These are phyloP conservation scores for Jamesozyma spencerorum DNA, from an alignment of 805 yeast genomes.

Conservation along the genomic window DNA sequence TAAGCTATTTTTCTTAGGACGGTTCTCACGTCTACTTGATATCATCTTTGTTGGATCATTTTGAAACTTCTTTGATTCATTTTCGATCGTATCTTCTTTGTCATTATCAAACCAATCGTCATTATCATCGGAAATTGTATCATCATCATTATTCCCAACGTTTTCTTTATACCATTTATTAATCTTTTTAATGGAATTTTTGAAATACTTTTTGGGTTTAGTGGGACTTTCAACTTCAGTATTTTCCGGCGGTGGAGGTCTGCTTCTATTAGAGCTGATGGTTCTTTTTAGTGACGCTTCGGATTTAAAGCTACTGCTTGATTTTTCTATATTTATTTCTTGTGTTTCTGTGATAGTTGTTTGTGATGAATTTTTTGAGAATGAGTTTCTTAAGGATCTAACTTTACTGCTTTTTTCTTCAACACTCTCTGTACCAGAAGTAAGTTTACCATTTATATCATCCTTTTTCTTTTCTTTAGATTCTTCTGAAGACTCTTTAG, in stretches of 20 bases:
- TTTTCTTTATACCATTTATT: slow-evolving; percentile 56
- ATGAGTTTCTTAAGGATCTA: background rate
- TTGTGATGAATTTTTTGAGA: background rate
- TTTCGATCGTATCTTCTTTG: slow-evolving; percentile 1
- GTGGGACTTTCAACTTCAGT: slow-evolving; percentile 8
- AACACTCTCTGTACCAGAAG: too few species aligned
- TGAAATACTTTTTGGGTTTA: slow-evolving; percentile 32
- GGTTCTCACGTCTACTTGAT: slow-evolving; percentile 21
- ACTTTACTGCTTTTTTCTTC: background rate
- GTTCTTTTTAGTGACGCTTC: background rate
- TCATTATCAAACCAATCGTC: background rate
- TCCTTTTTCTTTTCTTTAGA: background rate
- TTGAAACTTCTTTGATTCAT: slow-evolving; percentile 1
- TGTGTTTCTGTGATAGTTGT: background rate
- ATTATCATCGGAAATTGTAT: slow-evolving; percentile 2
- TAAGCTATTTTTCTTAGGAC: background rate
- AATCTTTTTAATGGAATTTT: slow-evolving; percentile 45
- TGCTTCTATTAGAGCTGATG: background rate
- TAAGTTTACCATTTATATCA: too few species aligned
- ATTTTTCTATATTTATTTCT: background rate
- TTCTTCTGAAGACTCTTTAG: background rate
- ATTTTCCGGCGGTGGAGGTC: slow-evolving; percentile 1
- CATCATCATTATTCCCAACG: slow-evolving; percentile 7
- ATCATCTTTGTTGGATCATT: slow-evolving; percentile 23
- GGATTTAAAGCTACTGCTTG: background rate